Evolutionary conservation across 108 stramenopile species (phyloP).

Genomic region (Fistulifera solaris): DNA sequence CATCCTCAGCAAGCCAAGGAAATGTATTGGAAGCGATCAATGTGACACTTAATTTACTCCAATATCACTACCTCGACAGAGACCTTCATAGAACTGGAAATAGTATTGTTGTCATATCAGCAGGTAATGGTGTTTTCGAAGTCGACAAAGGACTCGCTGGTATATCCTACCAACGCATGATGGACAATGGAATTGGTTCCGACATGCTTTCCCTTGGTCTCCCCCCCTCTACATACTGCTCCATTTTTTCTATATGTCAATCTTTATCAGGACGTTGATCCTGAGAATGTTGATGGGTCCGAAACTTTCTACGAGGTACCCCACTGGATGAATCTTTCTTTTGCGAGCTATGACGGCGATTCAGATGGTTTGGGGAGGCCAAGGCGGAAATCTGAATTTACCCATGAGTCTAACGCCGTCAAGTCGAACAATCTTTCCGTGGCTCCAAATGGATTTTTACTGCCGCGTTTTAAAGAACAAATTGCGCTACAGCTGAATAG

Average conservation of each 20-base stretch:
- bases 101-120: constrained; percentile 85
- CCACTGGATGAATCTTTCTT: constrained; percentile 86
- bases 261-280: not conserved
- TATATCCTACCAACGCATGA: constrained; percentile 99
- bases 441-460: constrained; percentile 12
- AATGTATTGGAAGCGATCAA: constrained; percentile 97
- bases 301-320: constrained; percentile 71
- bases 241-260: constrained; percentile 91
- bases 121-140: constrained; percentile 94
- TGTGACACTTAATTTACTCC: constrained; percentile 91
- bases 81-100: constrained; percentile 93
- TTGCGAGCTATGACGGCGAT: constrained; percentile 61
- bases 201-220: constrained; percentile 93
- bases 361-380: not conserved
- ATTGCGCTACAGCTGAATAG: not conserved
- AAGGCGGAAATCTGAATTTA: not conserved
- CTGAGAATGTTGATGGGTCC: not conserved
- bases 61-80: constrained; percentile 92
- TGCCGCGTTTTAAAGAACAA: not conserved
- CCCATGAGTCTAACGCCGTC: not conserved
- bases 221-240: constrained; percentile 91
- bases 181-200: constrained; percentile 98
- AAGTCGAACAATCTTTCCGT: not conserved
- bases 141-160: constrained; percentile 81
- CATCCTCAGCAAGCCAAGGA: constrained; percentile 83